A percentile compares a stretch with the other conserved stretches of the same genome.
Evolutionary conservation across 2,329 filamentous ascomycete genomes (phyloP).

Genomic region (Leptographium procerum): DNA sequence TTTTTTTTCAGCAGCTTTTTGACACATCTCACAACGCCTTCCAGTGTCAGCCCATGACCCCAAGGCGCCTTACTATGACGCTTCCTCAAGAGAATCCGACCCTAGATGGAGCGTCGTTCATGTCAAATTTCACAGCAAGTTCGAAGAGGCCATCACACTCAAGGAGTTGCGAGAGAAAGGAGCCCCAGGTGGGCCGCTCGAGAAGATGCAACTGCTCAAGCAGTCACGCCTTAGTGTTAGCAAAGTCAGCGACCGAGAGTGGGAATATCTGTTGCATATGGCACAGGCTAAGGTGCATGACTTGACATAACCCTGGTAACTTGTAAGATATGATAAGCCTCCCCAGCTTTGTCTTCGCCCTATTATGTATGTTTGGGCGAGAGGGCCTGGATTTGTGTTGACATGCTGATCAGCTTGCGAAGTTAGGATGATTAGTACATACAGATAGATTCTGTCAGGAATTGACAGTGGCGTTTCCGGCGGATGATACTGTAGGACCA

Average conservation of each 20-base stretch:
- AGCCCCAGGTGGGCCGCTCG: conserved; percentile 41
- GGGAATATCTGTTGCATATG: conserved; percentile 48
- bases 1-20: too few species aligned
- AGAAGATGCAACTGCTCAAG: conserved; percentile 73
- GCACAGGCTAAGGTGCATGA: conserved; percentile 32
- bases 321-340: too few species aligned
- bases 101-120: conserved; percentile 85
- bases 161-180: conserved; percentile 58
- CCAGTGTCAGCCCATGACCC: conserved; percentile 60
- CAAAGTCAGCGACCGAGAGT: conserved; percentile 52
- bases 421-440: too few species aligned
- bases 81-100: conserved; percentile 55
- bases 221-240: conserved; percentile 75
- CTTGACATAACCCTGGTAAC: too few species aligned
- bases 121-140: conserved; percentile 77
- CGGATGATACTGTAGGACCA: too few species aligned
- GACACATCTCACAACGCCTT: conserved; percentile 4
- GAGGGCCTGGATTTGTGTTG: too few species aligned
- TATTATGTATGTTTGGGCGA: too few species aligned
- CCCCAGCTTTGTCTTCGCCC: too few species aligned
- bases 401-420: too few species aligned
- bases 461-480: too few species aligned
- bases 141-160: conserved; percentile 58
- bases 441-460: too few species aligned
- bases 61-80: conserved; percentile 71